phyloP scores from a whole-genome alignment of 225 moss, liverwort and hornwort genomes.

The Bryum argenteum region DNA sequence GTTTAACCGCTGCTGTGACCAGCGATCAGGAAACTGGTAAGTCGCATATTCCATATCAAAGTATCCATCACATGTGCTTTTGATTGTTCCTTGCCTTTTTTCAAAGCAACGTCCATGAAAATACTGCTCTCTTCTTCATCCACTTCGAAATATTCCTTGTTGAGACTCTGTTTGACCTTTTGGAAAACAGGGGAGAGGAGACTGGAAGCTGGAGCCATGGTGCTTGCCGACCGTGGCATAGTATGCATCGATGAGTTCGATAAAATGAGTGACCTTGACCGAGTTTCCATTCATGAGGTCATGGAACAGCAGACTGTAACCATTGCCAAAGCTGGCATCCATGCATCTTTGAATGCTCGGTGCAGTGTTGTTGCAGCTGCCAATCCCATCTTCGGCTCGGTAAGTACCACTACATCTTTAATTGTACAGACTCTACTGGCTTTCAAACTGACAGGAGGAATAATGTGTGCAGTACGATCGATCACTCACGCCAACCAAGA shows the following conservation, averaged over 20 bases:
- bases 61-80: not conserved
- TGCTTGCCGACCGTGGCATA: conserved; percentile 80
- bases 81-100: not conserved
- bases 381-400: conserved; percentile 86
- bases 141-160: not conserved
- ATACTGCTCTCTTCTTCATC: not conserved
- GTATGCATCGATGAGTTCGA: conserved; percentile 93
- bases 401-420: conserved; percentile 20
- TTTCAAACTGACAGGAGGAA: not conserved
- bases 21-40: conserved; percentile 87
- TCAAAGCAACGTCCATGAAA: not conserved
- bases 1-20: conserved; percentile 85
- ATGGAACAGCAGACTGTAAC: conserved; percentile 95
- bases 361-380: conserved; percentile 93
- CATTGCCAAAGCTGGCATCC: conserved; percentile 87
- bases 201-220: conserved; percentile 89
- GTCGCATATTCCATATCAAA: conserved; percentile 7
- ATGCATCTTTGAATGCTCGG: conserved; percentile 85
- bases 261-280: conserved; percentile 91
- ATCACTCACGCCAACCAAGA: conserved; percentile 85
- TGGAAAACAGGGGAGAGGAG: conserved; percentile 65
- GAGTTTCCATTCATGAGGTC: conserved; percentile 86
- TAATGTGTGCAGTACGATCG: conserved; percentile 69
- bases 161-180: conserved; percentile 4
- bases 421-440: not conserved